Evolutionary conservation across 371 early-diverging fungal genomes (phyloP).

Genomic region (Nematocida parisii): DNA sequence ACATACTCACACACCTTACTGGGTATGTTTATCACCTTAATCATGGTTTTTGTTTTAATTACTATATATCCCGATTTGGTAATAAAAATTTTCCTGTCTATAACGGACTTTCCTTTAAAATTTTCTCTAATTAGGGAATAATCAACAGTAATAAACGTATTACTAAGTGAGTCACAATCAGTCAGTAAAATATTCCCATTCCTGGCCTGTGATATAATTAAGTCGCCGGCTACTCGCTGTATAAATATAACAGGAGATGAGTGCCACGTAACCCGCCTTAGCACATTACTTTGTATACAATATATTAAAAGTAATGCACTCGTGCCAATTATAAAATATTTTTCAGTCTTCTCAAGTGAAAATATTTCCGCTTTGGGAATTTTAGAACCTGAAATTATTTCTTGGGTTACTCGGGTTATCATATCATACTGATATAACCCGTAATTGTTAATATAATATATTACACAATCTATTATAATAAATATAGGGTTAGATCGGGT

Average conservation of each 20-base stretch:
- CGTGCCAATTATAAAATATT: constrained; percentile 1
- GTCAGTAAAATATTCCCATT: constrained; percentile 7
- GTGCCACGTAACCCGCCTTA: neutral
- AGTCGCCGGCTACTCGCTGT: neutral
- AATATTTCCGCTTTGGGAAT: neutral
- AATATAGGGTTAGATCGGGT: too few species aligned
- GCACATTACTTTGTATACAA: neutral
- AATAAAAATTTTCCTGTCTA: neutral
- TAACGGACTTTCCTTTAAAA: neutral
- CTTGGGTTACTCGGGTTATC: neutral
- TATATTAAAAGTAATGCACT: neutral
- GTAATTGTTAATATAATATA: too few species aligned
- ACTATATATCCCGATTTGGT: neutral
- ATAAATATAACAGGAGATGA: constrained; percentile 1
- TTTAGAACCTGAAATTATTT: neutral
- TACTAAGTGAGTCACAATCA: constrained; percentile 20
- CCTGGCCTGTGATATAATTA: neutral
- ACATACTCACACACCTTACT: neutral
- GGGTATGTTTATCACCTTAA: constrained; percentile 1
- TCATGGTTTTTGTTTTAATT: neutral
- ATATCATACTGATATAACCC: too few species aligned
- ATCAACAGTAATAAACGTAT: constrained; percentile 20
- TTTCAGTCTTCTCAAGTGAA: constrained; percentile 16
- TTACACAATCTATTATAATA: too few species aligned
- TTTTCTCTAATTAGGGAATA: neutral